Percentiles rank a stretch among this genome's conserved stretches.
phyloP scores from a whole-genome alignment of 2,329 filamentous ascomycete genomes.

The Ceratocystis ficicola region DNA sequence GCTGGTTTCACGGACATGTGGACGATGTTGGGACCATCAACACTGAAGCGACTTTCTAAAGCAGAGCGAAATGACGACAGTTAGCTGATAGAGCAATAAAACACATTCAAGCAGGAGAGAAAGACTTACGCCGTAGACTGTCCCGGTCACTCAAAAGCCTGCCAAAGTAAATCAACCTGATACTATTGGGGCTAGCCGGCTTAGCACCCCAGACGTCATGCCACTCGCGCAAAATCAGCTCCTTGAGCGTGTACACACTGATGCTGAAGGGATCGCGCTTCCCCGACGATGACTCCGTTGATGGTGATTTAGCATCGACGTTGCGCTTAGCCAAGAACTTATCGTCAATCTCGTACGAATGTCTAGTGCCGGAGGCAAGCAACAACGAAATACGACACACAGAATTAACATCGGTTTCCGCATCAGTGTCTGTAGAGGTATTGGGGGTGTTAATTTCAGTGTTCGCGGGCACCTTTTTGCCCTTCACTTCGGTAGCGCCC shows the following conservation, averaged over 20 bases:
- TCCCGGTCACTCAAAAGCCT: slow-evolving; percentile 84
- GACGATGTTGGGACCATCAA: slow-evolving; percentile 68
- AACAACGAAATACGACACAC: slow-evolving; percentile 69
- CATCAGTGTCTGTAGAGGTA: background rate
- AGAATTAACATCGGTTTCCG: slow-evolving; percentile 28
- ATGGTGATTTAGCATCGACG: slow-evolving; percentile 55
- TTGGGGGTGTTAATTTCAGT: slow-evolving; percentile 16
- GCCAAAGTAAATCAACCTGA: slow-evolving; percentile 83
- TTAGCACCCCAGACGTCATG: slow-evolving; percentile 79
- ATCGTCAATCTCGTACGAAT: slow-evolving; percentile 82
- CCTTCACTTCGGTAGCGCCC: slow-evolving; percentile 8
- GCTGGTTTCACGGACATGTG: slow-evolving; percentile 88
- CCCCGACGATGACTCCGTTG: slow-evolving; percentile 32
- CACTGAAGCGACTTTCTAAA: slow-evolving; percentile 66
- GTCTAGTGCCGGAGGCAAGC: slow-evolving; percentile 66
- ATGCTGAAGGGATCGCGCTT: slow-evolving; percentile 71
- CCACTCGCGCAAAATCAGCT: slow-evolving; percentile 89
- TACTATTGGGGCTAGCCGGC: slow-evolving; percentile 75
- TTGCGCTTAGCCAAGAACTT: slow-evolving; percentile 72
- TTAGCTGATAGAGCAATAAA: background rate
- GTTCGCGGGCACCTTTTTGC: slow-evolving; percentile 22
- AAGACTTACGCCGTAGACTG: slow-evolving; percentile 60
- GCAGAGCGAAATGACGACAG: background rate
- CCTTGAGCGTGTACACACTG: slow-evolving; percentile 86
- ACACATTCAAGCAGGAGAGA: background rate